phyloP scores from a whole-genome alignment of 2,329 filamentous ascomycete species.

The Albifimbria verrucaria region DNA sequence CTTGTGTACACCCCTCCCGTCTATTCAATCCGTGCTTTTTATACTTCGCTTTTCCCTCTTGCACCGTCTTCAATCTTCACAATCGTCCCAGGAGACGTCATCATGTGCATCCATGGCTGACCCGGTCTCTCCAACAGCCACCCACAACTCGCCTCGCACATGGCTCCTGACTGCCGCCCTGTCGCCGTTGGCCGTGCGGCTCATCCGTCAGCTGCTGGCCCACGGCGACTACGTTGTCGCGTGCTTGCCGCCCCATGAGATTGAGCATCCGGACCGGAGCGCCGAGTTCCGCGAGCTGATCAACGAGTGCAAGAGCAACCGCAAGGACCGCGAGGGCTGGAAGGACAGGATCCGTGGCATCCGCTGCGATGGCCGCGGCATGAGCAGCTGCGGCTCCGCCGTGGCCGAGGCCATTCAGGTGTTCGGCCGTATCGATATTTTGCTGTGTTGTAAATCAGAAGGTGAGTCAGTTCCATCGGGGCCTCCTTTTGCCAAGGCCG shows the following conservation, averaged over 20 bases:
- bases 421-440: constrained; percentile 85
- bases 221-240: constrained; percentile 90
- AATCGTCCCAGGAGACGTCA: too few relatives aligned
- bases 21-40: not conserved
- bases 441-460: constrained; percentile 87
- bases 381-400: constrained; percentile 76
- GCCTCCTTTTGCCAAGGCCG: not conserved
- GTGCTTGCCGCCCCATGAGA: constrained; percentile 74
- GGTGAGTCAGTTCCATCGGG: constrained; percentile 43
- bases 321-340: constrained; percentile 72
- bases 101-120: constrained; percentile 23
- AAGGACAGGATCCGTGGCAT: constrained; percentile 70
- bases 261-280: constrained; percentile 72
- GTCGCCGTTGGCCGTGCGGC: constrained; percentile 78
- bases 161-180: constrained; percentile 91
- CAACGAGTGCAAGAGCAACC: constrained; percentile 60
- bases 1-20: constrained; percentile 1
- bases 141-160: constrained; percentile 73
- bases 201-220: constrained; percentile 77
- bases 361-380: constrained; percentile 58
- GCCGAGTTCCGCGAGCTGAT: constrained; percentile 79
- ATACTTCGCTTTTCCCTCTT: constrained; percentile 14
- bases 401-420: constrained; percentile 80
- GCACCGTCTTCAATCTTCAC: constrained; percentile 17
- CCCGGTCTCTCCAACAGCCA: constrained; percentile 42